Evolutionary conservation across 139 green algal genomes (phyloP).

Genomic region (Picochlorum sp.): DNA sequence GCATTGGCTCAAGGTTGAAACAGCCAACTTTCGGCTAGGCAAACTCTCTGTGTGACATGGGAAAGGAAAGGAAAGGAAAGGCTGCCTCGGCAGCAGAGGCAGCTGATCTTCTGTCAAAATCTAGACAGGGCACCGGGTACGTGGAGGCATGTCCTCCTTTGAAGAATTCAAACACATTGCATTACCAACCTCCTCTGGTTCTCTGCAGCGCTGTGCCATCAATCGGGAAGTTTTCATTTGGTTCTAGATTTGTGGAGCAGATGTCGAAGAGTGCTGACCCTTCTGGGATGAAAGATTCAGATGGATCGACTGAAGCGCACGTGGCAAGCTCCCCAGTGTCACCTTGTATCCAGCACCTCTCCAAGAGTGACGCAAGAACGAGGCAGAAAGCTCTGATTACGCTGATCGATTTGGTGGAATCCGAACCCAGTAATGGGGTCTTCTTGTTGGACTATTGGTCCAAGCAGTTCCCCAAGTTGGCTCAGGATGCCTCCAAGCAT

Average conservation of each 20-base stretch:
- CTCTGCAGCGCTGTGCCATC: not conserved
- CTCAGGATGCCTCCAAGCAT: slow-evolving; percentile 50
- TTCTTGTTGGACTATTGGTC: slow-evolving; percentile 53
- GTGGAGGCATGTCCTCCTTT: too few relatives aligned
- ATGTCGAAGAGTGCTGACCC: not conserved
- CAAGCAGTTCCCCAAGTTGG: slow-evolving; percentile 54
- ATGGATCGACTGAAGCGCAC: too few relatives aligned
- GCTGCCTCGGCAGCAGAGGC: too few relatives aligned
- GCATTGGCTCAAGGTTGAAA: too few relatives aligned
- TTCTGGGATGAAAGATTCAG: not conserved
- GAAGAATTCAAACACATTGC: not conserved
- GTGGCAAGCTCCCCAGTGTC: slow-evolving; percentile 6
- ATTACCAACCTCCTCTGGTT: not conserved
- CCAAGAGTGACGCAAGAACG: slow-evolving; percentile 69
- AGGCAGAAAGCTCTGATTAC: slow-evolving; percentile 76
- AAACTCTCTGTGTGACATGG: too few relatives aligned
- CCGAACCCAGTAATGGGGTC: slow-evolving; percentile 23
- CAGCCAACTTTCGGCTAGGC: too few relatives aligned
- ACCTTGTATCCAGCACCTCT: slow-evolving; percentile 61
- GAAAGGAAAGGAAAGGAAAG: too few relatives aligned
- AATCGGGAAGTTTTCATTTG: slow-evolving; percentile 23
- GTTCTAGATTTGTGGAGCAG: slow-evolving; percentile 20
- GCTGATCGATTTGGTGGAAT: slow-evolving; percentile 31
- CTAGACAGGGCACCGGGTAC: too few relatives aligned
- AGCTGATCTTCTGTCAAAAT: too few relatives aligned